Conservation (phyloP, 768 basidiomycete species). For the Cystofilobasidium macerans region DNA sequence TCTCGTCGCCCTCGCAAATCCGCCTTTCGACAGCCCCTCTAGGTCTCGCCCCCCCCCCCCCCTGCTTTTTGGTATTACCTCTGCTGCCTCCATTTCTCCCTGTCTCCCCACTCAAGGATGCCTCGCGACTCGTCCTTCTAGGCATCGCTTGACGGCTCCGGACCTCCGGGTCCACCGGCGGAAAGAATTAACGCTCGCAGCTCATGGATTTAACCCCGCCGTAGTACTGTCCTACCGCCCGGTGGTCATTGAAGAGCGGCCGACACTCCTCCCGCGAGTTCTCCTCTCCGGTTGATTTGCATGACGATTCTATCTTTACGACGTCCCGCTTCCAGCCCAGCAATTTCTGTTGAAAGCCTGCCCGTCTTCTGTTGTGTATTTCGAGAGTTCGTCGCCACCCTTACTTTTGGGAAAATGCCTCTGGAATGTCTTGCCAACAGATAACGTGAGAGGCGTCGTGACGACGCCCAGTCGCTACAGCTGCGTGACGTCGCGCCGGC, state of each 20-base stretch:
- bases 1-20: no score
- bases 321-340: not conserved
- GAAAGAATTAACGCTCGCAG: not conserved
- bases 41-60: not conserved
- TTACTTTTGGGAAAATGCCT: no score
- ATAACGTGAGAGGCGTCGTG: no score
- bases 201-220: conserved; percentile 17
- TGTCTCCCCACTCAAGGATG: conserved; percentile 13
- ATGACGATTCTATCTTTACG: not conserved
- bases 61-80: not conserved
- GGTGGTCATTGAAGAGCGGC: conserved; percentile 24
- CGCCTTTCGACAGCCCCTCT: no score
- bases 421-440: no score
- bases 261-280: not conserved
- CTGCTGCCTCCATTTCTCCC: not conserved
- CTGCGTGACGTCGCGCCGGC: no score
- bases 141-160: conserved; percentile 1
- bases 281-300: not conserved
- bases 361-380: no score
- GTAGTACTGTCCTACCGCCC: conserved; percentile 30
- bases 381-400: no score
- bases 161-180: conserved; percentile 5
- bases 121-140: not conserved
- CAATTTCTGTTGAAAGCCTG: no score
- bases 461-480: no score